Evolutionary conservation across 108 stramenopile genomes (phyloP).

Genomic region (Aurantiochytrium sp.): DNA sequence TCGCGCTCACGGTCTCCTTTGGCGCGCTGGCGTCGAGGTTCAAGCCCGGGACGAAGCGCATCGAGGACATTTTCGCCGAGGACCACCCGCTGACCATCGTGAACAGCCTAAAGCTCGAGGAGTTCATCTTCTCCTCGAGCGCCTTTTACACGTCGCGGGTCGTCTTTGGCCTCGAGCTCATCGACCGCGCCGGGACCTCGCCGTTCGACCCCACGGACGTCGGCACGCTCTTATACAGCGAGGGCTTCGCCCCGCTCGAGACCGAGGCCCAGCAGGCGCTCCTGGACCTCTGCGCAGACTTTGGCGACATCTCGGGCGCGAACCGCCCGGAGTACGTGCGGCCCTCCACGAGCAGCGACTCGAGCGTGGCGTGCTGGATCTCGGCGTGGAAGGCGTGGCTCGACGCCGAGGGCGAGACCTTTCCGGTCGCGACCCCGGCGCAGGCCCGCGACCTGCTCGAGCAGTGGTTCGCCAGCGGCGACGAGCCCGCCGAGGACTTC

Average conservation of each 20-base stretch:
- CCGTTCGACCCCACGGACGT: slow-evolving; percentile 5
- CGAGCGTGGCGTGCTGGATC: neutral
- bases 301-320: neutral
- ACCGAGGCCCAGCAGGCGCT: neutral
- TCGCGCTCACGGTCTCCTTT: neutral
- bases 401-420: neutral
- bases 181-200: slow-evolving; percentile 33
- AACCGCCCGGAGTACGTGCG: neutral
- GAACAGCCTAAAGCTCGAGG: neutral
- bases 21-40: neutral
- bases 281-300: neutral
- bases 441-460: neutral
- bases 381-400: neutral
- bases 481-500: neutral
- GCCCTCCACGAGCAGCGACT: neutral
- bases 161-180: slow-evolving; percentile 28
- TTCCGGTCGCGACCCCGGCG: neutral
- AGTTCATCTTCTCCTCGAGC: neutral
- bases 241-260: neutral
- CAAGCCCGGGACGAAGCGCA: neutral
- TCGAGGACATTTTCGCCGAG: neutral
- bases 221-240: neutral
- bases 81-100: neutral
- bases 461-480: neutral
- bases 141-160: neutral